A percentile compares a stretch with the other conserved stretches of the same genome.
Evolutionary conservation across 495 filamentous ascomycete genomes (phyloP).

Genomic region (Tuber aestivum): DNA sequence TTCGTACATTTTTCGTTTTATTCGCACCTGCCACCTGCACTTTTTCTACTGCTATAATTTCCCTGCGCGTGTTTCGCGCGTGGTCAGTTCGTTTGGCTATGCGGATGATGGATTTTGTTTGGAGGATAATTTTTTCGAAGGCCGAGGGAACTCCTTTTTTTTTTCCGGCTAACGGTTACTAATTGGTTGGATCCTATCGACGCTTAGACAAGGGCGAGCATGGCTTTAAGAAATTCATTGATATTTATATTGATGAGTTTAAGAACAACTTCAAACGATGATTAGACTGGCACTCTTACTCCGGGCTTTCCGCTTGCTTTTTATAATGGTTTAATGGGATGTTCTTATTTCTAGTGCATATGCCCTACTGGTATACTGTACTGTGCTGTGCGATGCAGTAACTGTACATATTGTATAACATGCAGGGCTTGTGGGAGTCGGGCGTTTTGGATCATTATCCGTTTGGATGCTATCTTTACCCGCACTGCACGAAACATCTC

Average conservation of each 20-base stretch:
- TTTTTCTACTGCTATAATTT: neutral
- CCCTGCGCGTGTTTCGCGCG: conserved; percentile 6
- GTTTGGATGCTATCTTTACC: neutral
- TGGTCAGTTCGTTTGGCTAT: neutral
- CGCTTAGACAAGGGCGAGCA: conserved; percentile 4
- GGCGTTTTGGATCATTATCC: neutral
- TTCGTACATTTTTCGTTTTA: conserved; percentile 40
- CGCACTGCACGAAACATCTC: neutral
- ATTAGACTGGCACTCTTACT: conserved; percentile 24
- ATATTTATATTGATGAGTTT: conserved; percentile 57
- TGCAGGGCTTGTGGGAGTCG: neutral
- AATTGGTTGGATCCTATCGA: conserved; percentile 6
- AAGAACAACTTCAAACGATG: conserved; percentile 52
- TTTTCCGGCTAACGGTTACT: neutral
- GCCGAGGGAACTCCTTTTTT: neutral
- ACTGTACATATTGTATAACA: neutral
- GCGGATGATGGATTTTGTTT: neutral
- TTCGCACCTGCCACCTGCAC: neutral
- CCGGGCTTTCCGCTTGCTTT: neutral
- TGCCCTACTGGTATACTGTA: neutral
- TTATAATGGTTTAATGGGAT: neutral
- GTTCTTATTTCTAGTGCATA: neutral
- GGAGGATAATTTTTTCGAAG: neutral
- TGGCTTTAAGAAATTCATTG: conserved; percentile 47
- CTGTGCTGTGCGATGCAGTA: neutral